Percentiles rank a stretch among this genome's conserved stretches.
Conservation (phyloP, 1,284 basidiomycete genomes). For the Cryptococcus sp. region DNA sequence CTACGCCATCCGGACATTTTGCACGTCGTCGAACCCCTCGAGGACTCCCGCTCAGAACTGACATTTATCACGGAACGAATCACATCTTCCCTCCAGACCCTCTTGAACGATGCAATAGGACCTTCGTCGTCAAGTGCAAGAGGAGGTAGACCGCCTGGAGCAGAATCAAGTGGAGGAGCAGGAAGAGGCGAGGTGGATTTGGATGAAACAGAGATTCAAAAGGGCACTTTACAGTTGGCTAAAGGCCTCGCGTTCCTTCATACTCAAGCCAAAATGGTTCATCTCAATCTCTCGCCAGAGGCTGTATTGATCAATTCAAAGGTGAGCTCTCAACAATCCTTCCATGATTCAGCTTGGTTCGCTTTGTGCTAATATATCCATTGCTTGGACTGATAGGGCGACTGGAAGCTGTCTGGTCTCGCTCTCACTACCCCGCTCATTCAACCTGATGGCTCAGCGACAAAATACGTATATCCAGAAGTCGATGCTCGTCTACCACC, state of each 20-base stretch:
- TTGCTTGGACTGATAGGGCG: slow-evolving; percentile 65
- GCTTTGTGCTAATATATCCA: not conserved
- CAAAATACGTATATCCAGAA: slow-evolving; percentile 85
- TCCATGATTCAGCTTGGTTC: not conserved
- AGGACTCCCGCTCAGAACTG: slow-evolving; percentile 83
- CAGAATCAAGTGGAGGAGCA: slow-evolving; percentile 59
- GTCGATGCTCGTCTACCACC: slow-evolving; percentile 77
- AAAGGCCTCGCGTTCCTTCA: slow-evolving; percentile 93
- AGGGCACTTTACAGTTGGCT: slow-evolving; percentile 90
- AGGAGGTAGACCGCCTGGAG: slow-evolving; percentile 42
- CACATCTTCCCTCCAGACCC: slow-evolving; percentile 59
- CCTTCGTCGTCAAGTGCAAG: slow-evolving; percentile 56
- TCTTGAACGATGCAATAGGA: slow-evolving; percentile 62
- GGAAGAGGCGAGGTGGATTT: slow-evolving; percentile 74
- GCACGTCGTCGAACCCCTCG: slow-evolving; percentile 98
- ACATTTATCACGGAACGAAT: slow-evolving; percentile 92
- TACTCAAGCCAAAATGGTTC: slow-evolving; percentile 83
- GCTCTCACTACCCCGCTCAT: slow-evolving; percentile 80
- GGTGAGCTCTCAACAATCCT: slow-evolving; percentile 57
- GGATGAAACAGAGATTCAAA: slow-evolving; percentile 75
- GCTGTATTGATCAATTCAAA: slow-evolving; percentile 80
- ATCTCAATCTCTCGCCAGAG: slow-evolving; percentile 86
- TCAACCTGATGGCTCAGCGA: slow-evolving; percentile 67
- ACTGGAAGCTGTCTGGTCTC: slow-evolving; percentile 96
- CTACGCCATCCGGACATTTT: slow-evolving; percentile 92